A percentile compares a stretch with the other conserved stretches of the same genome.
Conservation (phyloP, 2,329 filamentous ascomycete species). For the Fusarium cyanostomum region DNA sequence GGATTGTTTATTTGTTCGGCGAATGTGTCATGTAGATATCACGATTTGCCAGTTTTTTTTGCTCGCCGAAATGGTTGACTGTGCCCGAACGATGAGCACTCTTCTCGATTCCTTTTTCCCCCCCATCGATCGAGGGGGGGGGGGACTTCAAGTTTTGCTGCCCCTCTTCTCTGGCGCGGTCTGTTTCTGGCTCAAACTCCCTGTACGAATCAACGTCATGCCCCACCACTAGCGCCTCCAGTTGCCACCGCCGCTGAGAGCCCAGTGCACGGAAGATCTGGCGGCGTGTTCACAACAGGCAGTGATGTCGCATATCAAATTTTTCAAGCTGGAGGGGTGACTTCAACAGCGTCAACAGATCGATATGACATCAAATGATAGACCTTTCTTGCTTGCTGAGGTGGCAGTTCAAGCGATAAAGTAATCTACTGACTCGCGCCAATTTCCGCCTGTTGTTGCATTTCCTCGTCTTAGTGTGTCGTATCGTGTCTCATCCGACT, state of each 20-base stretch:
- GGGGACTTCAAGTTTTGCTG: conserved; percentile 33
- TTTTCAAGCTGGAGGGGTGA: conserved; percentile 29
- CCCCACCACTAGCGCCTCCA: conserved; percentile 39
- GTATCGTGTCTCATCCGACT: conserved; percentile 16
- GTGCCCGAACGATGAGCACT: neutral
- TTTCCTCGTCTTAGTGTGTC: conserved; percentile 14
- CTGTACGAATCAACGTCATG: conserved; percentile 46
- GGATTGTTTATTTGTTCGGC: neutral
- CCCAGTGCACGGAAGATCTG: conserved; percentile 39
- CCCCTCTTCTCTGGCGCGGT: conserved; percentile 40
- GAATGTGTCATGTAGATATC: conserved; percentile 5
- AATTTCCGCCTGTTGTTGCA: conserved; percentile 21
- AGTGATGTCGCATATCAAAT: conserved; percentile 28
- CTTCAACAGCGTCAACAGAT: conserved; percentile 2
- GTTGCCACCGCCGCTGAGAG: conserved; percentile 42
- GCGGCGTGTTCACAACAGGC: conserved; percentile 29
- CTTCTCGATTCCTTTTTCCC: neutral
- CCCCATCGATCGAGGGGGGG: conserved; percentile 26
- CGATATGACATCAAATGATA: conserved; percentile 9
- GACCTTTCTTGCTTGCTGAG: neutral
- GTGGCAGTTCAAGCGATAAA: neutral
- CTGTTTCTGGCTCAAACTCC: conserved; percentile 36
- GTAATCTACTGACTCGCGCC: neutral
- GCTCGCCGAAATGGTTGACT: conserved; percentile 2
- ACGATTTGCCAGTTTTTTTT: neutral